Base-by-base conservation (phyloP, 202 grass and related monocot genomes). In the Musa balbisiana region DNA sequence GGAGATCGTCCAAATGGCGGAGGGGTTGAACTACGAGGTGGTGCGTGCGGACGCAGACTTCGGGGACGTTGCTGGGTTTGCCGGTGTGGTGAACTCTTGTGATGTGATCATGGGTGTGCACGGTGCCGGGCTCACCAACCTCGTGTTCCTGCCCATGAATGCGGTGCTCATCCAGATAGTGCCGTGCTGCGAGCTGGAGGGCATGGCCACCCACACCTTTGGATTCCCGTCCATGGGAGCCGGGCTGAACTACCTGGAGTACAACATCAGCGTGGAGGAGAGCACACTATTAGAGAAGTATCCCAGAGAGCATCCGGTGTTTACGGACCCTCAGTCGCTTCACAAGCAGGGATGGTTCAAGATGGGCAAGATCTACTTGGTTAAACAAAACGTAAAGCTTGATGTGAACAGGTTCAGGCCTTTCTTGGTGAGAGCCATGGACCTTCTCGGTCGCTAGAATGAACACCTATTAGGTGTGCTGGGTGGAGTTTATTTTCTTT, bases 21-120 rank as follows among this genome's bases (percentile, higher is more conserved):
- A 86, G 83, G 53, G 67, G 20, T 68, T 87, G 17, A 88, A 87
- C 53, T 98, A 89, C 76, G 88, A 92, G 78, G 83, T 87, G 55
- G 87, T 90, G 27, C 21, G 50, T 2, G 4, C 52, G 8, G 76
- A 79, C 65, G 64, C 76, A 11, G 49, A 55, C 49, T 79, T 79
- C 76, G 52, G 52, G 24, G 53, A 69, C 76, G 65, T 79, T 0
- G 64, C 52, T 6, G 76, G 27, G 19, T 79, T 69, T 52, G 76
- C 51, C 9, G 22, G 26, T 11, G 53, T 54, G 15, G 76, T 79
- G 64, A 79, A 79, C 52, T 69, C 76, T 0, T 58, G 51, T 52
- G 76, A 79, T 8, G 76, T 70, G 21, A 70, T 79, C 62, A 55
- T 79, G 9, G 76, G 76, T 8, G 76, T 70, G 11, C 76, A 79